A percentile compares a stretch with the other conserved stretches of the same genome.
phyloP scores from a whole-genome alignment of 441 rosid genomes.

The Pelargonium citronellum region DNA sequence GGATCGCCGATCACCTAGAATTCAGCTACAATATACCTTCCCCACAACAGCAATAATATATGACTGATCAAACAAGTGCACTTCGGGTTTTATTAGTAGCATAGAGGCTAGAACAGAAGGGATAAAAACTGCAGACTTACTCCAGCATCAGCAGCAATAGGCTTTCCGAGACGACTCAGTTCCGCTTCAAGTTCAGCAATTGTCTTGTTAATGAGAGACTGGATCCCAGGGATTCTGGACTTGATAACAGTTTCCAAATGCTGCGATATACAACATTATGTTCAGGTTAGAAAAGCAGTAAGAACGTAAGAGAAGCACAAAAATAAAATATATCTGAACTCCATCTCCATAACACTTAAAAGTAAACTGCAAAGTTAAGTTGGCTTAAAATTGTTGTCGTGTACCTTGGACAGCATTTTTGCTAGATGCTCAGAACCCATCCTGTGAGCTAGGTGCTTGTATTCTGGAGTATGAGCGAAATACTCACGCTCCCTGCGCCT shows the following conservation, averaged over 20 bases:
- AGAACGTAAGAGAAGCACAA: conserved; percentile 13
- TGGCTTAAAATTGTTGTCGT: neutral
- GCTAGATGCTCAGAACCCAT: conserved; percentile 99
- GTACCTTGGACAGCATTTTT: conserved; percentile 79
- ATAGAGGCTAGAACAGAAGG: conserved; percentile 10
- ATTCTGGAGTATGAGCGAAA: conserved; percentile 93
- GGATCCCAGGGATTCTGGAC: conserved; percentile 90
- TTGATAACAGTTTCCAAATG: conserved; percentile 88
- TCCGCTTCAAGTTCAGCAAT: conserved; percentile 94
- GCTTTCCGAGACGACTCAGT: conserved; percentile 92
- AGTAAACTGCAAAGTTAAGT: neutral
- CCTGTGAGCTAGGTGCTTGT: conserved; percentile 80
- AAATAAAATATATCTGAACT: neutral
- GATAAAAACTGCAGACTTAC: conserved; percentile 31
- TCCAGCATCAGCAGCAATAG: conserved; percentile 92
- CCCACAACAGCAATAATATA: too few relatives aligned
- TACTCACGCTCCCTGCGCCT: conserved; percentile 91
- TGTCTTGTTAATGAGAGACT: conserved; percentile 85
- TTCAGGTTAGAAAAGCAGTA: too few relatives aligned
- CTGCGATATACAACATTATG: conserved; percentile 28
- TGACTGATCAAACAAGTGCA: too few relatives aligned
- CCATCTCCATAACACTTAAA: too few relatives aligned
- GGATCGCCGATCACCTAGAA: too few relatives aligned
- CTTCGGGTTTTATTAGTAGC: neutral
- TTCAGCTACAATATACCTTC: too few relatives aligned